Evolutionary conservation across 257 asterid species (phyloP).

Genomic region (Nicotiana knightiana): DNA sequence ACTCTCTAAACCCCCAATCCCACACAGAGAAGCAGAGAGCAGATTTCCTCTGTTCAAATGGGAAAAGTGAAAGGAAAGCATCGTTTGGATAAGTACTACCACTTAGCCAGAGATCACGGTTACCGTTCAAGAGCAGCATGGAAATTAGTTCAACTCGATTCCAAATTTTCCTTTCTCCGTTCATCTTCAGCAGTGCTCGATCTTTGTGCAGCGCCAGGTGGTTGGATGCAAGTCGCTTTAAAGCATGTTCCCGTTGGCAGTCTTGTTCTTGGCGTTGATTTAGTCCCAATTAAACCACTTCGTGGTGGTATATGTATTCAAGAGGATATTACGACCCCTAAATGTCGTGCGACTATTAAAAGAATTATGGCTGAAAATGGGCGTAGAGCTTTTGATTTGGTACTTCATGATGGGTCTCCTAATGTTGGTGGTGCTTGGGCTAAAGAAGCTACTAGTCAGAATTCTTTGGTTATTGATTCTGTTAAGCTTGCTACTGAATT

Average conservation of each 20-base stretch:
- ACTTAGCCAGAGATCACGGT: slow-evolving; percentile 80
- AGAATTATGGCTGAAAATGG: slow-evolving; percentile 75
- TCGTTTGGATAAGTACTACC: slow-evolving; percentile 75
- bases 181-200: slow-evolving; percentile 75
- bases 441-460: slow-evolving; percentile 84
- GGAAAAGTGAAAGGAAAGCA: slow-evolving; percentile 95
- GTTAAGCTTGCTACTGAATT: slow-evolving; percentile 78
- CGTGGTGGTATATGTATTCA: slow-evolving; percentile 77
- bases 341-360: slow-evolving; percentile 57
- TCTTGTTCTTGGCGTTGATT: slow-evolving; percentile 82
- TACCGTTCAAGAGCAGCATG: slow-evolving; percentile 90
- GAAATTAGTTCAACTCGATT: slow-evolving; percentile 80
- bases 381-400: slow-evolving; percentile 63
- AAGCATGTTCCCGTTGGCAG: slow-evolving; percentile 78
- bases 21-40: background rate
- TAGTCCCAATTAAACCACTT: slow-evolving; percentile 71
- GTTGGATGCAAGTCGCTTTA: slow-evolving; percentile 93
- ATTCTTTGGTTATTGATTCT: slow-evolving; percentile 80
- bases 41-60: slow-evolving; percentile 30
- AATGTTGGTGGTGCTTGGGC: slow-evolving; percentile 98
- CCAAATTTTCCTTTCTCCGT: slow-evolving; percentile 64
- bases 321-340: slow-evolving; percentile 68
- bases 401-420: slow-evolving; percentile 89
- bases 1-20: background rate
- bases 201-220: slow-evolving; percentile 98